phyloP scores from a whole-genome alignment of 2,329 filamentous ascomycete genomes.

The Thermochaetoides dissita region DNA sequence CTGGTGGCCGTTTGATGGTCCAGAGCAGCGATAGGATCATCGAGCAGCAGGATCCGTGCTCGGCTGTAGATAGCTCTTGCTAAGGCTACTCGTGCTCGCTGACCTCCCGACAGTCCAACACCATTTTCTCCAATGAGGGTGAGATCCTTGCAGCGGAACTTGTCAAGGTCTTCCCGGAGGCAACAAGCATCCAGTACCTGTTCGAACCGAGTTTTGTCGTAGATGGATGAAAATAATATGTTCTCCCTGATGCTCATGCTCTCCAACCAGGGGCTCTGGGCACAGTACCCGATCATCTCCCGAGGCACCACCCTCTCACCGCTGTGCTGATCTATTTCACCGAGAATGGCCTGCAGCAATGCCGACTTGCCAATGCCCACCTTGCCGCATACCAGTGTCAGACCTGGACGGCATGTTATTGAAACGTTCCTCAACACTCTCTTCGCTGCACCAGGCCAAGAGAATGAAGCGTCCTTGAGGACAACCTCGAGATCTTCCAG shows the following conservation, averaged over 20 bases:
- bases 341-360: conserved; percentile 42
- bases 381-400: conserved; percentile 43
- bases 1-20: conserved; percentile 48
- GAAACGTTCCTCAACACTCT: conserved; percentile 35
- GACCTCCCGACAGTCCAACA: conserved; percentile 48
- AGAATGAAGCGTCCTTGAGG: conserved; percentile 55
- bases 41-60: conserved; percentile 42
- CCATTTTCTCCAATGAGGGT: conserved; percentile 49
- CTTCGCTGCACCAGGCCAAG: conserved; percentile 57
- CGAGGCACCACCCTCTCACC: conserved; percentile 32
- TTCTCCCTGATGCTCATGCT: conserved; percentile 53
- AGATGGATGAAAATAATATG: conserved; percentile 45
- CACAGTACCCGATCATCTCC: conserved; percentile 39
- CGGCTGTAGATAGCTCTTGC: conserved; percentile 48
- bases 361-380: conserved; percentile 50
- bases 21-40: conserved; percentile 49
- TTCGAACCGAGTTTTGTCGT: conserved; percentile 41
- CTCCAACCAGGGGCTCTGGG: conserved; percentile 52
- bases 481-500: conserved; percentile 28
- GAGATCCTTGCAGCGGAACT: conserved; percentile 42
- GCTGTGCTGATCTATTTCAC: conserved; percentile 52
- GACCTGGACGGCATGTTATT: conserved; percentile 32
- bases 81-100: conserved; percentile 49
- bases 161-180: conserved; percentile 39
- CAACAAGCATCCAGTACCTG: conserved; percentile 48